phyloP scores from a whole-genome alignment of 2,329 filamentous ascomycete species.

The Penicillium sp. region DNA sequence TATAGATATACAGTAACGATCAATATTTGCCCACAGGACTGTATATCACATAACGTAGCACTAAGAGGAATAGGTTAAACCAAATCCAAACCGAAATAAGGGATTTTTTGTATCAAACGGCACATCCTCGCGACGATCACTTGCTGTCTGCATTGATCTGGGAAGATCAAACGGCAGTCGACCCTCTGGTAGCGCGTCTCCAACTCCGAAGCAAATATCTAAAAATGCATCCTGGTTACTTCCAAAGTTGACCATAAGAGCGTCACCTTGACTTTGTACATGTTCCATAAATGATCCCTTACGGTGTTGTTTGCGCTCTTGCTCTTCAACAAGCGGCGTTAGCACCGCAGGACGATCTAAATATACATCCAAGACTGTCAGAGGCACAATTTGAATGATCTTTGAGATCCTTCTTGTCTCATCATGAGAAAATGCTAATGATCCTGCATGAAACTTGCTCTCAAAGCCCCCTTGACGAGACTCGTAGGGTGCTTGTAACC shows the following conservation, averaged over 20 bases:
- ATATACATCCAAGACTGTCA: background rate
- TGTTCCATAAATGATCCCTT: too few species aligned
- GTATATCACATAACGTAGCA: too few species aligned
- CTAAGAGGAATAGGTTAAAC: too few species aligned
- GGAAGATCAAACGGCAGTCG: slow-evolving; percentile 49
- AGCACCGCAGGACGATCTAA: slow-evolving; percentile 27
- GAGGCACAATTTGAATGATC: background rate
- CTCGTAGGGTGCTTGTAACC: background rate
- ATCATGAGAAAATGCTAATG: background rate
- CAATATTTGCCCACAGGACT: too few species aligned
- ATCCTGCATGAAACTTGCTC: background rate
- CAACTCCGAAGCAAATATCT: slow-evolving; percentile 36
- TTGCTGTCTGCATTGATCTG: slow-evolving; percentile 41
- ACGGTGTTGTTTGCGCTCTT: too few species aligned
- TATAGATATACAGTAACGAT: too few species aligned
- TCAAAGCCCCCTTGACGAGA: background rate
- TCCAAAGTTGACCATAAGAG: background rate
- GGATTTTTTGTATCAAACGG: background rate
- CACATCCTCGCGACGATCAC: slow-evolving; percentile 15
- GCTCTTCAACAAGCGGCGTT: slow-evolving; percentile 40
- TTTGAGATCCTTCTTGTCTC: background rate
- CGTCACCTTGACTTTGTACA: too few species aligned
- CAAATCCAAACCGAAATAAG: background rate
- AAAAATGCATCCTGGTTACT: slow-evolving; percentile 34
- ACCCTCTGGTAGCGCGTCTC: slow-evolving; percentile 39